A percentile compares a stretch with the other conserved stretches of the same genome.
Evolutionary conservation across 108 stramenopile genomes (phyloP).

Genomic region (Pseudonitzschia delicatissima): DNA sequence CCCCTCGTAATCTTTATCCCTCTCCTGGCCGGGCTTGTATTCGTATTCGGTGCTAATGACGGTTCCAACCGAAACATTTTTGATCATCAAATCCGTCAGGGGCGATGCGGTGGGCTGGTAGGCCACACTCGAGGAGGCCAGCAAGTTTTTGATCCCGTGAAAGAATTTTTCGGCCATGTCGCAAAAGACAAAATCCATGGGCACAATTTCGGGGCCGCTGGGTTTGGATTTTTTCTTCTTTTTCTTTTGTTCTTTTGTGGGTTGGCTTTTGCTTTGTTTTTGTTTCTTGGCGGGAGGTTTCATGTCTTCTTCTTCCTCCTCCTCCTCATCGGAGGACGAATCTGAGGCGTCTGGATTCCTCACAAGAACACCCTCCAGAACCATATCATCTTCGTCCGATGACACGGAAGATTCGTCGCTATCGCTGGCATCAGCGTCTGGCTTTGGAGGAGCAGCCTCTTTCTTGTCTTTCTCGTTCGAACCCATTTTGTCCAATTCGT

Average conservation of each 20-base stretch:
- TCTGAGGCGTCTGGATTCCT: constrained; percentile 64
- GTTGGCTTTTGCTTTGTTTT: constrained; percentile 13
- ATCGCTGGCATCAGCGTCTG: not conserved
- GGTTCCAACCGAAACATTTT: constrained; percentile 72
- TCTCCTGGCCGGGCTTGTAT: not conserved
- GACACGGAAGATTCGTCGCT: constrained; percentile 9
- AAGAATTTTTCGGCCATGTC: constrained; percentile 82
- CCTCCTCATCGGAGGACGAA: constrained; percentile 34
- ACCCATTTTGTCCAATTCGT: not conserved
- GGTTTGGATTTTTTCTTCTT: constrained; percentile 32
- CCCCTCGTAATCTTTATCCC: constrained; percentile 31
- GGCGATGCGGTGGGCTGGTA: constrained; percentile 63
- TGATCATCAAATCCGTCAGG: constrained; percentile 71
- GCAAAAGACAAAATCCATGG: constrained; percentile 81
- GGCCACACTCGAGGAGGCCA: constrained; percentile 41
- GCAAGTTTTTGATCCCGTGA: constrained; percentile 70
- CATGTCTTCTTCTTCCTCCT: constrained; percentile 37
- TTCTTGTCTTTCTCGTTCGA: constrained; percentile 4
- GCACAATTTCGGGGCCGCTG: constrained; percentile 54
- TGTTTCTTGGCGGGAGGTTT: constrained; percentile 38
- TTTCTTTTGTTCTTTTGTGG: constrained; percentile 17
- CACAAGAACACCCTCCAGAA: constrained; percentile 69
- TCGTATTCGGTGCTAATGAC: constrained; percentile 69
- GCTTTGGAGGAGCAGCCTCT: not conserved
- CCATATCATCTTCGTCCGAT: constrained; percentile 47